A percentile compares a stretch with the other conserved stretches of the same genome.
These are phyloP conservation scores for Colletotrichum paranaense DNA, from an alignment of 2,329 filamentous ascomycete species.

Conservation along the genomic window DNA sequence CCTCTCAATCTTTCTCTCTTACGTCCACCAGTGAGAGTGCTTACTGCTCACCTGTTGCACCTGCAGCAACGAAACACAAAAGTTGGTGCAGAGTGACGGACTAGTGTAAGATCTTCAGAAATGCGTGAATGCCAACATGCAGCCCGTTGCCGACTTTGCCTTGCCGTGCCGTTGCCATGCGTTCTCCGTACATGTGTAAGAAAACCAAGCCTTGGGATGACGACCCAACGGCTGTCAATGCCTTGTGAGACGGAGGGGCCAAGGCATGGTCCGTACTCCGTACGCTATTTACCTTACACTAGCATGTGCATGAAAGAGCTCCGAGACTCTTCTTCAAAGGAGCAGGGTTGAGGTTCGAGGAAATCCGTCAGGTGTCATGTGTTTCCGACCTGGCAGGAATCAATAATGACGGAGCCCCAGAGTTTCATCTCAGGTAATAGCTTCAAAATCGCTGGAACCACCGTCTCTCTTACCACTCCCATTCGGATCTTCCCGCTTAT, in stretches of 20 bases:
- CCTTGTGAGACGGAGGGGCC: background rate
- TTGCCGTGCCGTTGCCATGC: no score
- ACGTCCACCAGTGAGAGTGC: no score
- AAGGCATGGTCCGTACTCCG: no score
- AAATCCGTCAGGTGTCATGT: background rate
- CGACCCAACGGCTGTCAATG: slow-evolving; percentile 1
- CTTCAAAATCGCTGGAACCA: background rate
- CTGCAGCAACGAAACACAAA: background rate
- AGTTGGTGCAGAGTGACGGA: background rate
- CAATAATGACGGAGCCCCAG: background rate
- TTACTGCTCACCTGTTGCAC: background rate
- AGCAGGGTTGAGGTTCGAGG: background rate
- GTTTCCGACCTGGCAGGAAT: background rate
- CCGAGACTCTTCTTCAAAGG: background rate
- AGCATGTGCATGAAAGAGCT: slow-evolving; percentile 12
- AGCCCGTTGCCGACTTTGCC: background rate
- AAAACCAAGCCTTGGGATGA: background rate
- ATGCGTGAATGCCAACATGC: background rate
- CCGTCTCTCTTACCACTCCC: background rate
- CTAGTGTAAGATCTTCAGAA: background rate
- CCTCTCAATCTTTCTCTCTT: no score
- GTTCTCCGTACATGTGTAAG: background rate
- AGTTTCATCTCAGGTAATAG: no score
- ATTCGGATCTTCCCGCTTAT: background rate
- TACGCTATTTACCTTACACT: no score